Percentiles rank a stretch among this genome's conserved stretches.
Evolutionary conservation across 2,329 filamentous ascomycete species (phyloP).

Genomic region (Dothiorella sarmentorum): DNA sequence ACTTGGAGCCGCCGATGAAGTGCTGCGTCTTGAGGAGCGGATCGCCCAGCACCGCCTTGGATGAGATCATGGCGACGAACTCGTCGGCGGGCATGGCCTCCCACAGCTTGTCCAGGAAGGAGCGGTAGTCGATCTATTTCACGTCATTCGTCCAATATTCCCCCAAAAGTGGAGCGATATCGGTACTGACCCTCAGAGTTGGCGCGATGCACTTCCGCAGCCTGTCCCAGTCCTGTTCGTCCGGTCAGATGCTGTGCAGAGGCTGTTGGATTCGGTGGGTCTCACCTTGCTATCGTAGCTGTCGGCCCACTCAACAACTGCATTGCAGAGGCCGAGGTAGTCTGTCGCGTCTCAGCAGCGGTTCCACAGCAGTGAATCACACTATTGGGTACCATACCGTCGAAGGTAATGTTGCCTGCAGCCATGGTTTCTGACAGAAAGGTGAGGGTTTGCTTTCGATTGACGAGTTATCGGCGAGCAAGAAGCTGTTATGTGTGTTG

Average conservation of each 20-base stretch:
- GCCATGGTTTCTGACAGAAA: constrained; percentile 11
- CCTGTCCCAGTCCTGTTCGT: constrained; percentile 54
- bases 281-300: constrained; percentile 60
- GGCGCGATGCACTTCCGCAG: constrained; percentile 61
- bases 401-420: constrained; percentile 22
- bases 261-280: not conserved
- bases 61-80: constrained; percentile 52
- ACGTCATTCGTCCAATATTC: constrained; percentile 13
- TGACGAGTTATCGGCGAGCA: not conserved
- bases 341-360: constrained; percentile 1
- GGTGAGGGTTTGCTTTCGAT: not conserved
- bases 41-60: constrained; percentile 53
- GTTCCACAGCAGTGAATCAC: not conserved
- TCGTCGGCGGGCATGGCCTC: constrained; percentile 55
- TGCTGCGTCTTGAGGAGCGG: constrained; percentile 55
- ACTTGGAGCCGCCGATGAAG: constrained; percentile 53
- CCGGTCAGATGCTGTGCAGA: not conserved
- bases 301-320: constrained; percentile 54
- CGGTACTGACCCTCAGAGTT: constrained; percentile 44
- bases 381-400: constrained; percentile 18
- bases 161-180: not conserved
- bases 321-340: constrained; percentile 18
- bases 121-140: constrained; percentile 65
- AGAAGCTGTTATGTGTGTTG: not conserved
- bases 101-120: constrained; percentile 54